Conservation (phyloP, 306 rosid species). For the Carpinus viminea region DNA sequence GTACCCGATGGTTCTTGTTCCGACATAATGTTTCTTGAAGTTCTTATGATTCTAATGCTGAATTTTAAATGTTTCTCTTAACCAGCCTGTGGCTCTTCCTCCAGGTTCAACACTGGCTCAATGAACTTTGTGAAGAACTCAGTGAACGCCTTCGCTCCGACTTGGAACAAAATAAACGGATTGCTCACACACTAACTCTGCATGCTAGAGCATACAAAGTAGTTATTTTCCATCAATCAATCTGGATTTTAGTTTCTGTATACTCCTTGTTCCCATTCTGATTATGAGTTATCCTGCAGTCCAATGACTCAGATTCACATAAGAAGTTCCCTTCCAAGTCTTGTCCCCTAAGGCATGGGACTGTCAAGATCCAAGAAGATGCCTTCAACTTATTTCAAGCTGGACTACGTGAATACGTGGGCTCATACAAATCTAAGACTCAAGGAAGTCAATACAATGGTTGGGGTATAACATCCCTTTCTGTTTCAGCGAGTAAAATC, state of each 20-base stretch:
- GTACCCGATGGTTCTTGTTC: not conserved
- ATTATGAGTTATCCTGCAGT: conserved; percentile 50
- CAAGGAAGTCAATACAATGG: conserved; percentile 49
- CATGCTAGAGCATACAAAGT: conserved; percentile 86
- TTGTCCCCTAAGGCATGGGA: conserved; percentile 84
- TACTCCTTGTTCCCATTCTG: conserved; percentile 16
- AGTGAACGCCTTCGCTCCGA: conserved; percentile 78
- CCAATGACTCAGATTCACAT: conserved; percentile 61
- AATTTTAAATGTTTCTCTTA: conserved; percentile 3
- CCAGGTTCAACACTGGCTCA: conserved; percentile 90
- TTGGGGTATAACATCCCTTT: conserved; percentile 82
- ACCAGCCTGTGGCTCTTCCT: conserved; percentile 23
- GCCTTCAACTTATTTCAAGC: conserved; percentile 81
- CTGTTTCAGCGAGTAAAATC: conserved; percentile 88
- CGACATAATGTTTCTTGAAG: not conserved
- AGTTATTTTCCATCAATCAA: not conserved
- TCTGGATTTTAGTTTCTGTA: not conserved
- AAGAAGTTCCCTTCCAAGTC: conserved; percentile 92
- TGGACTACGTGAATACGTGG: conserved; percentile 75
- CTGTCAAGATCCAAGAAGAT: conserved; percentile 90
- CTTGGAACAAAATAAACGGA: conserved; percentile 78
- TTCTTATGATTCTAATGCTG: conserved; percentile 2
- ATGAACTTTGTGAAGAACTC: conserved; percentile 79
- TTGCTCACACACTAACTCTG: conserved; percentile 76
- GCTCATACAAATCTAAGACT: conserved; percentile 41